A percentile compares a stretch with the other conserved stretches of the same genome.
These are phyloP conservation scores for Phaeotremella skinneri DNA, from an alignment of 768 basidiomycete species.

Conservation along the genomic window DNA sequence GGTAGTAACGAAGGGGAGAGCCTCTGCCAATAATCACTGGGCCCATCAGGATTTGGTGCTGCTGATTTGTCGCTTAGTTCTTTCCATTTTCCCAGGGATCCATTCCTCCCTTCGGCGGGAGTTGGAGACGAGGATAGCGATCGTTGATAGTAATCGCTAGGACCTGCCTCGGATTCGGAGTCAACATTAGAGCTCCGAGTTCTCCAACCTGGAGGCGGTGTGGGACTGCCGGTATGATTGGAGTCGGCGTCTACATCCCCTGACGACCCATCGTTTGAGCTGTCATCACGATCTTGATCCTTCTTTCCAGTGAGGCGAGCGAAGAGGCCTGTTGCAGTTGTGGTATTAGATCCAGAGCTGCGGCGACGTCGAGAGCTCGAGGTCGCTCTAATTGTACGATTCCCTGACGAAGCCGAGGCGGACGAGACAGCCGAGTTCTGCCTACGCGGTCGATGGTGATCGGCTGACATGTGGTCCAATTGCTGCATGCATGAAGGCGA, in stretches of 20 bases:
- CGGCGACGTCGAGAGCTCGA: slow-evolving; percentile 4
- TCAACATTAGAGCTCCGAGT: slow-evolving; percentile 3
- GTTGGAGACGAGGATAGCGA: slow-evolving; percentile 1
- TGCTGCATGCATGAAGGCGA: too few species aligned
- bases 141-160: slow-evolving; percentile 32
- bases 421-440: slow-evolving; percentile 20
- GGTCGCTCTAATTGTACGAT: slow-evolving; percentile 15
- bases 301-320: not conserved
- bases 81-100: slow-evolving; percentile 15
- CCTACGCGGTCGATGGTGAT: slow-evolving; percentile 53
- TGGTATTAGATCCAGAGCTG: slow-evolving; percentile 3
- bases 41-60: slow-evolving; percentile 14
- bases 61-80: slow-evolving; percentile 2
- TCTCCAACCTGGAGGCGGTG: slow-evolving; percentile 4
- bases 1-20: not conserved
- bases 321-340: not conserved
- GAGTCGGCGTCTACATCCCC: slow-evolving; percentile 3
- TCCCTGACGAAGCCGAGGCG: slow-evolving; percentile 16
- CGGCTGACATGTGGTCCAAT: not conserved
- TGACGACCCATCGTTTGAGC: slow-evolving; percentile 5
- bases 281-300: not conserved
- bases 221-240: not conserved
- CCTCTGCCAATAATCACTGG: slow-evolving; percentile 13
- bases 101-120: not conserved
- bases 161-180: slow-evolving; percentile 17